Conservation (phyloP, 768 basidiomycete species). For the Mycena metata region DNA sequence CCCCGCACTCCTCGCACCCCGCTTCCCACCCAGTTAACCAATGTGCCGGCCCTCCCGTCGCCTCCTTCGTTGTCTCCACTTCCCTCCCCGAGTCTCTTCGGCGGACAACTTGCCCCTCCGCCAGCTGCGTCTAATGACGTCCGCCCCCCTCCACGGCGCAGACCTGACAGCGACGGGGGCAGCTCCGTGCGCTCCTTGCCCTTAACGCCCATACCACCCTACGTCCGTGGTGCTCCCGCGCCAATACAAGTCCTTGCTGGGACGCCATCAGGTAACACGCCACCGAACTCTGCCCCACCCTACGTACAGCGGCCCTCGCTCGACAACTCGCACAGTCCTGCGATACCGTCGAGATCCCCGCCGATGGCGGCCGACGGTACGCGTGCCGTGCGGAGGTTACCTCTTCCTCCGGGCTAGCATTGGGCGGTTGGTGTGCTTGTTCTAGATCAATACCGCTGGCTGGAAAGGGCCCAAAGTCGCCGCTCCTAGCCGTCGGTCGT, state of each 20-base stretch:
- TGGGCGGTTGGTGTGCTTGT: neutral
- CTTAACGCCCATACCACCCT: conserved; percentile 32
- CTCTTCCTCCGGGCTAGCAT: conserved; percentile 26
- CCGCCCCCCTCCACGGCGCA: conserved; percentile 6
- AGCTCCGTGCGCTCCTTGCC: conserved; percentile 33
- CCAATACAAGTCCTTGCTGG: conserved; percentile 8
- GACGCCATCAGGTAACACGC: conserved; percentile 1
- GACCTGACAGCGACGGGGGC: conserved; percentile 15
- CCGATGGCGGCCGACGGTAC: neutral
- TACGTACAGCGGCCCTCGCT: conserved; percentile 26
- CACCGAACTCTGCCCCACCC: conserved; percentile 32
- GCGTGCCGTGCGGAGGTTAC: conserved; percentile 30
- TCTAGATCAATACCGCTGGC: no score
- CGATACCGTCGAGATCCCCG: neutral
- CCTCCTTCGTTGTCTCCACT: conserved; percentile 20
- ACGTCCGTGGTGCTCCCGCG: conserved; percentile 25
- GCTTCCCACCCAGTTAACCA: conserved; percentile 9
- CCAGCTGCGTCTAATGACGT: neutral
- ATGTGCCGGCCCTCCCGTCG: conserved; percentile 14
- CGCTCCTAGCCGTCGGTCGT: neutral
- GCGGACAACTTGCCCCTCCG: conserved; percentile 7
- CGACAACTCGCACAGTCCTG: conserved; percentile 21
- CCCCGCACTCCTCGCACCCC: conserved; percentile 20
- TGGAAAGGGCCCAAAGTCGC: neutral
- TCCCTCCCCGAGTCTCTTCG: conserved; percentile 8